Percentiles rank a stretch among this genome's conserved stretches.
These are phyloP conservation scores for Dryadomyces quercus-mongolicae DNA, from an alignment of 2,329 filamentous ascomycete genomes.

Conservation along the genomic window DNA sequence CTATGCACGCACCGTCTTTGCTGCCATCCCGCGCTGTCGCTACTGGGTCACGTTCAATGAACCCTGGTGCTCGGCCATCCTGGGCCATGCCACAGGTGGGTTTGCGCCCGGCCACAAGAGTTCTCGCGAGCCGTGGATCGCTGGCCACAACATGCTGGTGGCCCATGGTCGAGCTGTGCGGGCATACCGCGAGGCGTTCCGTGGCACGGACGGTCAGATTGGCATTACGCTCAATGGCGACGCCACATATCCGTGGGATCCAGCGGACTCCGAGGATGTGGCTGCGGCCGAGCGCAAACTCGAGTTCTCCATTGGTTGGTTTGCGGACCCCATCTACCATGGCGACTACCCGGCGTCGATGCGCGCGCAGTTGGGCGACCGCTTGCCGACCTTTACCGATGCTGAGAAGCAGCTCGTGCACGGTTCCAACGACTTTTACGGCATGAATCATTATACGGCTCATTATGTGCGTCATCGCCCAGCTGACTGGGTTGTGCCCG, in stretches of 20 bases:
- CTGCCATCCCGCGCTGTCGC: conserved; percentile 64
- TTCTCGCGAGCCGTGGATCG: conserved; percentile 68
- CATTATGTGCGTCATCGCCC: conserved; percentile 68
- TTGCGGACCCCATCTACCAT: conserved; percentile 76
- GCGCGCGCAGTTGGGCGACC: conserved; percentile 66
- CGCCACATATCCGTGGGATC: conserved; percentile 72
- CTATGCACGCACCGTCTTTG: conserved; percentile 67
- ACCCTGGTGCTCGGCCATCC: conserved; percentile 72
- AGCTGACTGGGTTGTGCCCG: conserved; percentile 39
- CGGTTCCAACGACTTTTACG: conserved; percentile 88
- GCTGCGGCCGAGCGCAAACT: conserved; percentile 70
- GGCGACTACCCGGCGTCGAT: conserved; percentile 77
- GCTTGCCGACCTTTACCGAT: conserved; percentile 61
- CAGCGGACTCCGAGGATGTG: conserved; percentile 59
- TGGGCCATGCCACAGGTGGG: conserved; percentile 65
- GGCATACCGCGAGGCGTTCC: conserved; percentile 73
- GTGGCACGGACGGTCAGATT: conserved; percentile 51
- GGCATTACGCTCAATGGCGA: conserved; percentile 84
- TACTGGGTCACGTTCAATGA: conserved; percentile 90
- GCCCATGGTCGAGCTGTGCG: conserved; percentile 74
- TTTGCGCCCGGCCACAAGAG: conserved; percentile 76
- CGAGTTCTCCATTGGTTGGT: conserved; percentile 82
- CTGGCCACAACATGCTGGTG: conserved; percentile 67
- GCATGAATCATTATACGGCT: conserved; percentile 88
- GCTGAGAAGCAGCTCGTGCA: conserved; percentile 64